Evolutionary conservation across 75 land plant species (phyloP), one percentile per base, ranked within the genome.

Genomic region (Cupressus sempervirens): DNA sequence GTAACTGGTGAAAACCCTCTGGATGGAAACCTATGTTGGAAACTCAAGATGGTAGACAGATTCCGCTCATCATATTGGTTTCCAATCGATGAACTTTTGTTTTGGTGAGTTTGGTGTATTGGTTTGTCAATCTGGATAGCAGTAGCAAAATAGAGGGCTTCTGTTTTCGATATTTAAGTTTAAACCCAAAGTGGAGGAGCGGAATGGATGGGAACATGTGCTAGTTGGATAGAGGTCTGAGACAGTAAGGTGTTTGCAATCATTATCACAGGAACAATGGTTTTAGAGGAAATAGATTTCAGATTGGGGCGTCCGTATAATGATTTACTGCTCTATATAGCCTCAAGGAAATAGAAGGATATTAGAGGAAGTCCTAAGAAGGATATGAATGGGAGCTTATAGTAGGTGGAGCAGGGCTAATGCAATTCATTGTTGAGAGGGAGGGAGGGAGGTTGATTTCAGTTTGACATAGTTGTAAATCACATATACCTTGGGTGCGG

Each of bases 361-460:
- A 29, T 72, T 35, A 72, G 74, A 72, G 74, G 3, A 72, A 72
- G 14, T 15, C 35, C 35, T 72, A 13, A 72, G 15, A 72, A 11
- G 0, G 74, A 72, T 72, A 72, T 72, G 32, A 32, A 23, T 32
- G 35, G n/a, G 74, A 32, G 74, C 36, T 4, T 10, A 72, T 32
- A 30, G 74, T 32, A 32, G 32, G 32, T 72, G 74, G 74, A 72
- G 32, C 29, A n/a, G 73, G 73, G 32, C n/a, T 68, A 68, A n/a
- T 72, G 74, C 74, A 72, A 72, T 72, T 72, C 35, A 13, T 79
- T n/a, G 48, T 79, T 45, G 50, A 79, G 50, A n/a, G 50, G 36
- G 32, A 79, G 81, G 46, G 50, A n/a, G 50, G 36, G 32, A 79
- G 81, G 46, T 45, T 72, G 74, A 72, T 72, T 72, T 72, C 35